Evolutionary conservation across 2,329 filamentous ascomycete species (phyloP).

Genomic region (Waltergamsia citrina): DNA sequence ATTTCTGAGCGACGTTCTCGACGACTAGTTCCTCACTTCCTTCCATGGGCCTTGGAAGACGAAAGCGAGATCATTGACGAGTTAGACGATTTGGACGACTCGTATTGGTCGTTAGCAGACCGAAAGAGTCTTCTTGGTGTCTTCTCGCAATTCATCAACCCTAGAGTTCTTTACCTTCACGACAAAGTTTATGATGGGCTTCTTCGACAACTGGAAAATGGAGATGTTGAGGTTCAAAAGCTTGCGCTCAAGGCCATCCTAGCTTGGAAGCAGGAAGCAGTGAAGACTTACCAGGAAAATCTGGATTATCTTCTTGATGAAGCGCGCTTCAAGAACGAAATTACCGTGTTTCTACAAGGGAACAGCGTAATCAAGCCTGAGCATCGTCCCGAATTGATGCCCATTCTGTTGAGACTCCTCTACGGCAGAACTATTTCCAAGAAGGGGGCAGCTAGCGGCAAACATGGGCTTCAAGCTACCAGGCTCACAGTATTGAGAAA

Average conservation of each 20-base stretch:
- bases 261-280: constrained; percentile 74
- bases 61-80: constrained; percentile 24
- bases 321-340: constrained; percentile 82
- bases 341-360: constrained; percentile 78
- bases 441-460: constrained; percentile 65
- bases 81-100: constrained; percentile 23
- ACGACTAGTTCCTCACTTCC: constrained; percentile 73
- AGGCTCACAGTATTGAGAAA: constrained; percentile 74
- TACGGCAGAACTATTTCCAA: constrained; percentile 86
- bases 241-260: constrained; percentile 75
- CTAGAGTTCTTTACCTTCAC: constrained; percentile 70
- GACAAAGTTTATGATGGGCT: constrained; percentile 68
- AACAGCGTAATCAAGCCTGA: constrained; percentile 63
- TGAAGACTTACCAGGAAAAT: constrained; percentile 76
- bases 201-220: constrained; percentile 70
- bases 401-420: constrained; percentile 74
- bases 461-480: constrained; percentile 71
- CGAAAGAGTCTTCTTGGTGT: constrained; percentile 75
- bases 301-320: constrained; percentile 84
- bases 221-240: constrained; percentile 83
- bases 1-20: constrained; percentile 83
- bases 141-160: constrained; percentile 80
- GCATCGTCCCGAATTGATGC: constrained; percentile 68
- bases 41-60: constrained; percentile 63
- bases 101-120: constrained; percentile 65